Conservation (phyloP, 129 eudicot genomes). For the Flaveria trinervia region DNA sequence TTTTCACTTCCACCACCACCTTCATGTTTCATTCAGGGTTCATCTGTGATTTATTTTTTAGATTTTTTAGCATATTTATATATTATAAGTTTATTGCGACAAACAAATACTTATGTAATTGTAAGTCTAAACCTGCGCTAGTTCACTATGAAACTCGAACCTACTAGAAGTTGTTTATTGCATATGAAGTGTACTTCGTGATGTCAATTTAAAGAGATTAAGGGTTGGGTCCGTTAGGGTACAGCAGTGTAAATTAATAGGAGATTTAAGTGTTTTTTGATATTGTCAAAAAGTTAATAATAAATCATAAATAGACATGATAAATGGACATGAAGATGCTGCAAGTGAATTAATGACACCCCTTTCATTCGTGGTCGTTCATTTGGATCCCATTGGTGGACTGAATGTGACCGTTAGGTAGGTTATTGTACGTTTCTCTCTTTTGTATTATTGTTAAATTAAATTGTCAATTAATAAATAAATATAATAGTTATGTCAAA, state of each 20-base stretch:
- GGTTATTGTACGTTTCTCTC: constrained; percentile 23
- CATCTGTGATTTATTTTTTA: constrained; percentile 4
- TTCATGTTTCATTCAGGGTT: constrained; percentile 10
- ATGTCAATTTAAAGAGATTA: too few relatives aligned
- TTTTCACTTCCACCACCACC: not conserved
- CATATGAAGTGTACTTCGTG: too few relatives aligned
- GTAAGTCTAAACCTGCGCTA: too few relatives aligned
- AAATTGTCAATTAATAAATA: not conserved
- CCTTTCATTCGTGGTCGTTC: not conserved
- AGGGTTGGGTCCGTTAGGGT: too few relatives aligned
- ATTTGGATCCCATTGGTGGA: constrained; percentile 28
- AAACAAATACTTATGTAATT: too few relatives aligned
- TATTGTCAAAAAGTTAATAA: too few relatives aligned
- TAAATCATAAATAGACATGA: not conserved
- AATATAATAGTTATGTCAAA: too few relatives aligned
- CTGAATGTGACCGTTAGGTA: constrained; percentile 33
- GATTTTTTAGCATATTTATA: not conserved
- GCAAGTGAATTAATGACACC: not conserved
- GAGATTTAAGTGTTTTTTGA: too few relatives aligned
- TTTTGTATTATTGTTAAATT: constrained; percentile 14
- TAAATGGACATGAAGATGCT: not conserved
- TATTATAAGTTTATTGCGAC: too few relatives aligned
- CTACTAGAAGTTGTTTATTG: too few relatives aligned
- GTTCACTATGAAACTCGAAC: too few relatives aligned
- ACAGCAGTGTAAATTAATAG: too few relatives aligned